A percentile compares a stretch with the other conserved stretches of the same genome.
These are phyloP conservation scores for Entonaema liquescens DNA, from an alignment of 495 filamentous ascomycete species.

Conservation along the genomic window DNA sequence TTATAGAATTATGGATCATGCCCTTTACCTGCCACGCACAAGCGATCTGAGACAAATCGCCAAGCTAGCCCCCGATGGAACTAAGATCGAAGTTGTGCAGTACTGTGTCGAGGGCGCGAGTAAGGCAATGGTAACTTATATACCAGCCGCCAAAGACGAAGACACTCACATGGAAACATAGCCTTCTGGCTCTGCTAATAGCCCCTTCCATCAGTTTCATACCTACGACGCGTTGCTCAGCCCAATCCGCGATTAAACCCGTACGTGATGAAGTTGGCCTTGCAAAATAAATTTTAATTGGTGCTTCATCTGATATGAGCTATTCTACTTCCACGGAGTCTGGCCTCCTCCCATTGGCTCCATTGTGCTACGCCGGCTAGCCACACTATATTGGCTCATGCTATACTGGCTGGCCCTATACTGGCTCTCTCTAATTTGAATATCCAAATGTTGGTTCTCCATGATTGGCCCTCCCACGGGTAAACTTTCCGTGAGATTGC, in stretches of 20 bases:
- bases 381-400: not conserved
- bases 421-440: not conserved
- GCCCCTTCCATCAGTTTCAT: not conserved
- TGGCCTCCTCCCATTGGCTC: constrained; percentile 1
- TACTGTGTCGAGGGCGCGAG: constrained; percentile 92
- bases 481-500: not conserved
- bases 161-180: constrained; percentile 25
- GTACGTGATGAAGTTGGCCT: not conserved
- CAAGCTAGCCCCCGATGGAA: constrained; percentile 55
- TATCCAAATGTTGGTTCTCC: not conserved
- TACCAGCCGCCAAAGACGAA: constrained; percentile 49
- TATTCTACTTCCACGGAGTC: constrained; percentile 21
- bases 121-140: constrained; percentile 71
- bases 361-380: not conserved
- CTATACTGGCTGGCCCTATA: constrained; percentile 3
- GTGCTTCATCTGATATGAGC: constrained; percentile 15
- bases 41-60: constrained; percentile 88
- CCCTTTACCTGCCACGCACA: constrained; percentile 87
- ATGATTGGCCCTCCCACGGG: not conserved
- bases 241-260: not conserved
- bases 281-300: constrained; percentile 6
- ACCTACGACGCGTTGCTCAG: not conserved
- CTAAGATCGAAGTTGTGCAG: constrained; percentile 75
- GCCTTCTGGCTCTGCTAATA: not conserved
- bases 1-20: constrained; percentile 63